phyloP scores from a whole-genome alignment of 371 early-diverging fungal species.

The Circinella umbellata region DNA sequence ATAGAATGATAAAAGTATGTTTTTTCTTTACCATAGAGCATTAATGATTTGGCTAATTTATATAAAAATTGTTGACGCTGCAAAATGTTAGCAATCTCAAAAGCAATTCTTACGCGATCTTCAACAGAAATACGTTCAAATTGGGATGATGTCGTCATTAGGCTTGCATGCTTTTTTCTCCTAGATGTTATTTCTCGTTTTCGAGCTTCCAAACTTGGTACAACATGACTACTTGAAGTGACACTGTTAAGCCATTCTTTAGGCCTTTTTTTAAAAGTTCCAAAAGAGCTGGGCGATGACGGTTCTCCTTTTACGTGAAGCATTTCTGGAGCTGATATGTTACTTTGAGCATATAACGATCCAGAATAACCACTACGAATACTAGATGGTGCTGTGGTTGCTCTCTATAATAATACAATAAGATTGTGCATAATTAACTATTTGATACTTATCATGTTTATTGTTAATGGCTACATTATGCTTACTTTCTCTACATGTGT shows the following conservation, averaged over 20 bases:
- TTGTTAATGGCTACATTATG: neutral
- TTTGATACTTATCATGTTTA: neutral
- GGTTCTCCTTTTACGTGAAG: neutral
- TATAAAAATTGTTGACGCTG: conserved; percentile 62
- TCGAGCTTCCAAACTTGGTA: conserved; percentile 45
- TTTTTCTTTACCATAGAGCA: conserved; percentile 50
- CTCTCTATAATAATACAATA: neutral
- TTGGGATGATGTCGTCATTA: conserved; percentile 52
- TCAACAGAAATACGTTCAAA: conserved; percentile 55
- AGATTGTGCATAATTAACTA: neutral
- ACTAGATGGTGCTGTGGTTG: neutral
- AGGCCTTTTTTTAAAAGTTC: conserved; percentile 29
- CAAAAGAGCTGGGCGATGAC: conserved; percentile 21
- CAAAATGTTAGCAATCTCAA: conserved; percentile 64
- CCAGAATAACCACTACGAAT: neutral
- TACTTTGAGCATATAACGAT: neutral
- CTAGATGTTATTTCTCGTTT: conserved; percentile 27
- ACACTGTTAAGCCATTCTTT: conserved; percentile 45
- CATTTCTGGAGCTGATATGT: conserved; percentile 1
- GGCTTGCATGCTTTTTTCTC: conserved; percentile 41
- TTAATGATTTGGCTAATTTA: conserved; percentile 54
- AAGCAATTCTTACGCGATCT: conserved; percentile 61
- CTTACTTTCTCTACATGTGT: neutral
- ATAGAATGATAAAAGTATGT: too few species aligned
- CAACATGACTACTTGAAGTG: conserved; percentile 45